Conservation (phyloP, 441 rosid genomes). For the Erodium chrysanthum region DNA sequence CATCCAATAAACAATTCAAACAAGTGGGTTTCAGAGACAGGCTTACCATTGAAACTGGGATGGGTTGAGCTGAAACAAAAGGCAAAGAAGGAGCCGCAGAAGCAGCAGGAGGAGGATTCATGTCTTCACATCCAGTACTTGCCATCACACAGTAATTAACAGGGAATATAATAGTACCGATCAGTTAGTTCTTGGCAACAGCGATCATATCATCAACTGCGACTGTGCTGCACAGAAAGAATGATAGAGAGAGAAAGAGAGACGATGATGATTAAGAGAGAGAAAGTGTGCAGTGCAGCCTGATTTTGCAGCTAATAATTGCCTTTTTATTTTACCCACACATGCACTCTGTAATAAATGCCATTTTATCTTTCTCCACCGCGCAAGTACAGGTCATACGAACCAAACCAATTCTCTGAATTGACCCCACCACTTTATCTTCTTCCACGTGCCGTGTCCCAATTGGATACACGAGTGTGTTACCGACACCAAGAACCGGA, state of each 20-base stretch:
- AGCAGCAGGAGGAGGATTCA: background rate
- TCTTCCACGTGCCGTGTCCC: background rate
- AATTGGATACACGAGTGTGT: background rate
- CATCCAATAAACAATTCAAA: background rate
- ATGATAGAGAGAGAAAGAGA: slow-evolving; percentile 10
- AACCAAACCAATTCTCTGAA: background rate
- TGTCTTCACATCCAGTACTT: background rate
- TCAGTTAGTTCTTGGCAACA: no score
- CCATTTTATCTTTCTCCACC: background rate
- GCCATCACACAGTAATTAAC: background rate
- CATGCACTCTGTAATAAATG: no score
- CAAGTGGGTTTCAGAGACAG: slow-evolving; percentile 4
- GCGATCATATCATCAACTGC: background rate
- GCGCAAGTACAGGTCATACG: background rate
- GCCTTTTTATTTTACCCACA: slow-evolving; percentile 18
- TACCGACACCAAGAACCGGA: background rate
- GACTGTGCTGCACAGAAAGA: background rate
- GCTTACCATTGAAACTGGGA: slow-evolving; percentile 25
- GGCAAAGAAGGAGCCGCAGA: background rate
- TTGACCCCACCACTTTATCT: no score
- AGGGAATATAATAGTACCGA: no score
- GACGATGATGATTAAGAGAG: slow-evolving; percentile 39
- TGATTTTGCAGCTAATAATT: slow-evolving; percentile 80
- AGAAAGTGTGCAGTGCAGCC: slow-evolving; percentile 45
- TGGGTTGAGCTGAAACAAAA: background rate